Conservation (phyloP, 2,329 filamentous ascomycete species). For the Ophiostoma ulmi region DNA sequence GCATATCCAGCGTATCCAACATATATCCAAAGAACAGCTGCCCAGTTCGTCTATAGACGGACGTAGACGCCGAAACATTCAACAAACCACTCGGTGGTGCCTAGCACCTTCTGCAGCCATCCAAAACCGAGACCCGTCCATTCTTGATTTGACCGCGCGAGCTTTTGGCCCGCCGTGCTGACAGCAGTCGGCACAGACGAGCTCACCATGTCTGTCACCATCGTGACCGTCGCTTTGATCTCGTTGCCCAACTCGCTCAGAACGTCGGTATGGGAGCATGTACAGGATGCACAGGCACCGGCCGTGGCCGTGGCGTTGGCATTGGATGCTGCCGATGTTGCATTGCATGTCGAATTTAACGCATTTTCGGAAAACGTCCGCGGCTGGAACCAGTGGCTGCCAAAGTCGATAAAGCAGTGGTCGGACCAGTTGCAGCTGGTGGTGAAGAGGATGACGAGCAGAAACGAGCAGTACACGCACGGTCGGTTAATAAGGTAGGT, state of each 20-base stretch:
- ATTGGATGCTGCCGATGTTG: neutral
- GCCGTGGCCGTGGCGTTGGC: neutral
- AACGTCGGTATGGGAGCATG: neutral
- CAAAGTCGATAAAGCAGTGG: slow-evolving; percentile 88
- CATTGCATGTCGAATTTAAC: neutral
- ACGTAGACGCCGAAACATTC: slow-evolving; percentile 88
- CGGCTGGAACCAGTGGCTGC: slow-evolving; percentile 90
- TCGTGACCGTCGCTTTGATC: slow-evolving; percentile 34
- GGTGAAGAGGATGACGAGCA: slow-evolving; percentile 77
- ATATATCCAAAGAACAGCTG: neutral
- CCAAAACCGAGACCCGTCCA: slow-evolving; percentile 76
- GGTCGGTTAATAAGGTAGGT: slow-evolving; percentile 95
- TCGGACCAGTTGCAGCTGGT: slow-evolving; percentile 73
- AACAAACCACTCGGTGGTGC: slow-evolving; percentile 80
- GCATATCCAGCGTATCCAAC: too few relatives aligned
- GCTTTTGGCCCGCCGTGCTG: slow-evolving; percentile 60
- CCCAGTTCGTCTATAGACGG: slow-evolving; percentile 44
- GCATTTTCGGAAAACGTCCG: slow-evolving; percentile 36
- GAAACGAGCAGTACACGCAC: slow-evolving; percentile 95
- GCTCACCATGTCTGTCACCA: slow-evolving; percentile 54
- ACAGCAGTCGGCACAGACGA: slow-evolving; percentile 65
- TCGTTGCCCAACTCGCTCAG: slow-evolving; percentile 4
- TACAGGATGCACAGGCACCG: neutral
- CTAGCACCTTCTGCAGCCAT: slow-evolving; percentile 77
- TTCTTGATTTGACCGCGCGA: slow-evolving; percentile 52